Evolutionary conservation across 495 filamentous ascomycete genomes (phyloP), one percentile per base, ranked within the genome.

Genomic region (Chaetomium fimeti): DNA sequence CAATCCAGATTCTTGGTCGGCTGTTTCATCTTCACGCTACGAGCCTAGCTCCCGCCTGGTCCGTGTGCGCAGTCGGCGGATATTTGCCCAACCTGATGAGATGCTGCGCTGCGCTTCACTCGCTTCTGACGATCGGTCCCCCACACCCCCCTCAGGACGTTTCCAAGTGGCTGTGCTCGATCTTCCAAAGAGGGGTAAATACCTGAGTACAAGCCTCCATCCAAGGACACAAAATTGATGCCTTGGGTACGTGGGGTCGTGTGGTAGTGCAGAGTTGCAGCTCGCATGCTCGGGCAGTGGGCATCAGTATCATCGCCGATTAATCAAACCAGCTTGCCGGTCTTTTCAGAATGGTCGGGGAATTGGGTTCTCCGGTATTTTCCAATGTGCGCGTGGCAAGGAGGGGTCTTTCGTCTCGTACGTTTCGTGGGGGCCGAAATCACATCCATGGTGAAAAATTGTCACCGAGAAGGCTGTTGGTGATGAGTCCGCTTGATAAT

Each of bases 11-110:
- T 51, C 32, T 12, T 55, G 60, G 25, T 62, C 60, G 60, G 51
- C 60, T 62, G 60, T 62, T 63, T 57, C 61, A 57, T 48, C 9
- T 55, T 11, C 25, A 36, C 61, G 52, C 52, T 32, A 62, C 22
- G 22, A 27, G 24, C 49, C 25, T 36, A 63, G 61, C 52, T 32
- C 43, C 42, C 53, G 42, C 53, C 24, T 38, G 47, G 29, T 52
- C 48, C 25, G 48, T 38, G 43, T 25, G 48, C 22, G 24, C 48
- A 27, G 29, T 43, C 49, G 48, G 59, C 48, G 59, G 58, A 49
- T 61, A 25, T 51, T 22, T 5, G 43, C 3, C 9, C 28, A 36
- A 54, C 27, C 25, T 40, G 59, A 53, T 54, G 36, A 55, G 36
- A 52, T 54, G 54, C 61, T 45, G 55, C 55, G 38, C 55, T 59